These are phyloP conservation scores for Juglanconis juglandina DNA, from an alignment of 2,329 filamentous ascomycete species.

Conservation along the genomic window DNA sequence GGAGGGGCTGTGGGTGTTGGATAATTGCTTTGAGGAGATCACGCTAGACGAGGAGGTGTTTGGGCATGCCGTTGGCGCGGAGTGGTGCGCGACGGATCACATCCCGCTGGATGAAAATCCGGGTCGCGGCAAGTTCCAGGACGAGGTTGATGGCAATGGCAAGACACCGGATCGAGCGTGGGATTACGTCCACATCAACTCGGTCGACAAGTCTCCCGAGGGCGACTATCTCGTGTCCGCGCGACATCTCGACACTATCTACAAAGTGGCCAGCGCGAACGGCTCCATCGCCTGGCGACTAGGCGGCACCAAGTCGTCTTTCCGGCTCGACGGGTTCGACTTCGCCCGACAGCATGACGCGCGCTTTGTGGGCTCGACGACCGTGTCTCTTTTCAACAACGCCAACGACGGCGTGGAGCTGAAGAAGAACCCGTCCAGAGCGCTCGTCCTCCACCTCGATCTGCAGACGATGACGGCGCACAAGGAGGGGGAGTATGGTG, in stretches of 20 bases:
- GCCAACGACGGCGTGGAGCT: conserved; percentile 23
- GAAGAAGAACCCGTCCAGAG: conserved; percentile 13
- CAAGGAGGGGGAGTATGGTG: conserved; percentile 11
- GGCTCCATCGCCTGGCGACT: conserved; percentile 45
- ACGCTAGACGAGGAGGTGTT: conserved; percentile 2
- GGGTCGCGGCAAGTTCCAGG: background rate
- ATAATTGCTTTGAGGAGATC: conserved; percentile 8
- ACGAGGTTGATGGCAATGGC: background rate
- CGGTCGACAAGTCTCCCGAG: conserved; percentile 46
- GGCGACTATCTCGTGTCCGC: conserved; percentile 50
- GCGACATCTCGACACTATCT: conserved; percentile 44
- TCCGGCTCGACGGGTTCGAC: background rate
- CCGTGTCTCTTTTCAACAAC: conserved; percentile 50
- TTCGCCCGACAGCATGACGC: conserved; percentile 48
- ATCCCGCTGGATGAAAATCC: conserved; percentile 1
- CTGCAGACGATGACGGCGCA: conserved; percentile 12
- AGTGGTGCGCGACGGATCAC: conserved; percentile 12
- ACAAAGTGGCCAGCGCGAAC: conserved; percentile 42
- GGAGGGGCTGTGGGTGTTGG: conserved; percentile 6
- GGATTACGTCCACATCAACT: conserved; percentile 56
- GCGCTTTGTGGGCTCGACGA: conserved; percentile 34
- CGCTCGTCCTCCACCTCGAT: conserved; percentile 18
- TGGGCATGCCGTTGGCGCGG: background rate
- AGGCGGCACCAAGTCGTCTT: conserved; percentile 12
- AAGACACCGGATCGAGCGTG: conserved; percentile 31